Percentiles rank a stretch among this genome's conserved stretches.
Conservation (phyloP, 306 rosid genomes). For the Trifolium fragiferum region DNA sequence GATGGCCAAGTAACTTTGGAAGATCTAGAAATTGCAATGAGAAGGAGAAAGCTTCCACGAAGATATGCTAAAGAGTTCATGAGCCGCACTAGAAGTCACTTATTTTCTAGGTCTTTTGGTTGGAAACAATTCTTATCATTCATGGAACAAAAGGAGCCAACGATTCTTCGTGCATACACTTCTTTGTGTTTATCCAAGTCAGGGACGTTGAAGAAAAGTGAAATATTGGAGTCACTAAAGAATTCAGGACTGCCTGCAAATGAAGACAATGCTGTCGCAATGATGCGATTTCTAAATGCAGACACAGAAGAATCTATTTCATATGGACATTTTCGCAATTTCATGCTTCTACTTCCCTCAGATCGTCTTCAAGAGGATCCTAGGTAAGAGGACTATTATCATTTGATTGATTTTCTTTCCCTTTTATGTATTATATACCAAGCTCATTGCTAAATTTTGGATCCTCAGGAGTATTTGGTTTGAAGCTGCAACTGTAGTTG, state of each 20-base stretch:
- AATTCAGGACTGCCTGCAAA: conserved; percentile 96
- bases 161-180: conserved; percentile 99
- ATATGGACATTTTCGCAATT: conserved; percentile 97
- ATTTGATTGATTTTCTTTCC: conserved; percentile 31
- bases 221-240: conserved; percentile 83
- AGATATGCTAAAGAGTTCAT: conserved; percentile 95
- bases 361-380: conserved; percentile 99
- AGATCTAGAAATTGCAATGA: conserved; percentile 92
- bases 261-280: conserved; percentile 97
- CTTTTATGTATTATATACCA: neutral
- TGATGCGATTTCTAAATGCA: conserved; percentile 97
- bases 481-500: conserved; percentile 99
- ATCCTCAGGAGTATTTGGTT: conserved; percentile 87
- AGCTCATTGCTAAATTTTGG: neutral
- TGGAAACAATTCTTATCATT: conserved; percentile 95
- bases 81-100: conserved; percentile 92
- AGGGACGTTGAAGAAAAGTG: conserved; percentile 96
- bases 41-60: conserved; percentile 91
- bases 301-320: conserved; percentile 93
- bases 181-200: conserved; percentile 96
- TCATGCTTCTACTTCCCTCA: conserved; percentile 97
- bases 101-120: conserved; percentile 93
- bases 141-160: conserved; percentile 98
- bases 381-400: conserved; percentile 64
- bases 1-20: conserved; percentile 96